Percentiles rank a stretch among this genome's conserved stretches.
Evolutionary conservation across 2,329 filamentous ascomycete species (phyloP).

Genomic region (Hymenotorrendiella dingleyae): DNA sequence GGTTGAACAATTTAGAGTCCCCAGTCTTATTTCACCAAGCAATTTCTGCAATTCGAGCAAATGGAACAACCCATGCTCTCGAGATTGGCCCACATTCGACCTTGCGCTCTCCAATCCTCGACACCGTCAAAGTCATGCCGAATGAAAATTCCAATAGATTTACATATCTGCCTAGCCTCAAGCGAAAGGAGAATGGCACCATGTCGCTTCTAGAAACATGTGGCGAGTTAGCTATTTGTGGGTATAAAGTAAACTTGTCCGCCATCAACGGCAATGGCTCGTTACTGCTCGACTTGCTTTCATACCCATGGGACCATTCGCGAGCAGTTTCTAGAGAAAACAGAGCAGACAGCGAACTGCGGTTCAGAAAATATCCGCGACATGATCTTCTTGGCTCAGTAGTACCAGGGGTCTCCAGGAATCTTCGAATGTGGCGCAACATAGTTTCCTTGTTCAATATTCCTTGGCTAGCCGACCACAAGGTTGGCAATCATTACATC

Average conservation of each 20-base stretch:
- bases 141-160: neutral
- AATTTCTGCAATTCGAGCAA: neutral
- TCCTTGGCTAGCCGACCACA: conserved; percentile 29
- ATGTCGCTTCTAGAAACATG: neutral
- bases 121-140: neutral
- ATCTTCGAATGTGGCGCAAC: conserved; percentile 27
- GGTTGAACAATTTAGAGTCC: conserved; percentile 39
- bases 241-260: neutral
- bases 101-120: neutral
- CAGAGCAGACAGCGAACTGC: conserved; percentile 36
- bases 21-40: conserved; percentile 34
- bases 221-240: neutral
- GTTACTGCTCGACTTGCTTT: conserved; percentile 32
- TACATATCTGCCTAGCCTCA: neutral
- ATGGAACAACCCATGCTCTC: conserved; percentile 5
- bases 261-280: neutral
- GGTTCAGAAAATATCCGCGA: conserved; percentile 36
- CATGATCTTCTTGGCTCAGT: conserved; percentile 23
- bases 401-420: conserved; percentile 34
- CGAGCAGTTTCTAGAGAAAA: conserved; percentile 45
- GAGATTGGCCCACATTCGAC: conserved; percentile 10
- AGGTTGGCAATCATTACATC: conserved; percentile 17
- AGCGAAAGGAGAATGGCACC: conserved; percentile 3
- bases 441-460: conserved; percentile 20
- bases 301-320: conserved; percentile 47